Evolutionary conservation across 345 rosid species (phyloP).

Genomic region (Sonneratia alba): DNA sequence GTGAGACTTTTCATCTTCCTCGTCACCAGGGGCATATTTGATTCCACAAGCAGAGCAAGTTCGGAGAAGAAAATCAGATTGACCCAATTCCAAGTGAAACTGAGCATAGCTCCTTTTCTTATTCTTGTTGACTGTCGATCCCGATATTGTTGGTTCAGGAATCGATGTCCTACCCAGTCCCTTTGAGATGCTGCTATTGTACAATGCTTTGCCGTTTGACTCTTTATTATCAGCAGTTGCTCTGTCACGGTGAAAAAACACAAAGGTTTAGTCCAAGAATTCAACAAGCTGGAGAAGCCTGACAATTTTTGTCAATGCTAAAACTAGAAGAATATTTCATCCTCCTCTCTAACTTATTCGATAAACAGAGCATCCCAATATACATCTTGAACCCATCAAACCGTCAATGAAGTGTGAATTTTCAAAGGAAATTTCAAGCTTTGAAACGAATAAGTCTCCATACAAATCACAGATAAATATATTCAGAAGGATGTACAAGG

Average conservation of each 20-base stretch:
- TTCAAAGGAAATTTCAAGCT: background rate
- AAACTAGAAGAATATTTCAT: background rate
- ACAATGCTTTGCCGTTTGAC: background rate
- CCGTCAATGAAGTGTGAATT: background rate
- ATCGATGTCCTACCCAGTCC: background rate
- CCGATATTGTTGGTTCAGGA: background rate
- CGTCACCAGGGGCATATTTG: conserved; percentile 66
- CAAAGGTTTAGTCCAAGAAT: background rate
- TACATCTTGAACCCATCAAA: background rate
- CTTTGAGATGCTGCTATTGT: background rate
- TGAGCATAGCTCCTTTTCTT: conserved; percentile 80
- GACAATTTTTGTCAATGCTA: background rate
- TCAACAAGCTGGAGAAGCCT: background rate
- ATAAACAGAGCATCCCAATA: background rate
- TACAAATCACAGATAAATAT: background rate
- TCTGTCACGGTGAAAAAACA: background rate
- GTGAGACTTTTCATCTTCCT: conserved; percentile 67
- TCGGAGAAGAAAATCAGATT: conserved; percentile 75
- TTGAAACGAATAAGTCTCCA: background rate
- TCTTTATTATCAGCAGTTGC: background rate
- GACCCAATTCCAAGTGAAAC: conserved; percentile 72
- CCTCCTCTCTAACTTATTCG: background rate
- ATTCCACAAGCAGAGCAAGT: conserved; percentile 48
- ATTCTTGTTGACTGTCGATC: conserved; percentile 10
- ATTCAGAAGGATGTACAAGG: background rate